Evolutionary conservation across 768 basidiomycete species (phyloP).

Genomic region (Cystofilobasidium capitatum): DNA sequence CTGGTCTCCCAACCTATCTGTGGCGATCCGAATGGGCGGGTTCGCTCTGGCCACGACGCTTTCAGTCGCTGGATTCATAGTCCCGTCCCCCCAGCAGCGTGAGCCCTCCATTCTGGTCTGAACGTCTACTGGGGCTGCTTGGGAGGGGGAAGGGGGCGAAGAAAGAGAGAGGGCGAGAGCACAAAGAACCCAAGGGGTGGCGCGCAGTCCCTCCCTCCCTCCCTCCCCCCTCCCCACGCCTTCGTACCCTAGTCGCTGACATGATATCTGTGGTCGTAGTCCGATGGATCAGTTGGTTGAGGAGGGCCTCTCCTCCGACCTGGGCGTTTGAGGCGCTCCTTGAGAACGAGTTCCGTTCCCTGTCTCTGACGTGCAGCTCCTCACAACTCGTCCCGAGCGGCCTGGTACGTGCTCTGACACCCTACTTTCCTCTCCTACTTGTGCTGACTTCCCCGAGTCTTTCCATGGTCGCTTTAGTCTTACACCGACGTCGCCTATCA

Average conservation of each 20-base stretch:
- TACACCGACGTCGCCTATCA: neutral
- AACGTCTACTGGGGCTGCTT: neutral
- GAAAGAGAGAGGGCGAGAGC: too few relatives aligned
- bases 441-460: too few relatives aligned
- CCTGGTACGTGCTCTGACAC: neutral
- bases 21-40: constrained; percentile 23
- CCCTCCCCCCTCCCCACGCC: neutral
- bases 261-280: neutral
- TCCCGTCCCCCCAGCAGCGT: constrained; percentile 14
- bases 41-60: constrained; percentile 12
- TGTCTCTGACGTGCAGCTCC: neutral
- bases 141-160: too few relatives aligned
- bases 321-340: constrained; percentile 17
- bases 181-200: too few relatives aligned
- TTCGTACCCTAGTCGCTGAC: neutral
- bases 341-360: constrained; percentile 6
- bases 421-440: neutral
- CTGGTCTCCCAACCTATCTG: constrained; percentile 24
- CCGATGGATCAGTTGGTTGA: constrained; percentile 22
- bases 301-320: constrained; percentile 11
- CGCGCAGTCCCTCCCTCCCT: too few relatives aligned
- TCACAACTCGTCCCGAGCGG: constrained; percentile 20
- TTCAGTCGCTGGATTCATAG: constrained; percentile 19
- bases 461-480: too few relatives aligned
- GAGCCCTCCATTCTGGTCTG: neutral